phyloP scores from a whole-genome alignment of 1,284 basidiomycete genomes.

The Heterobasidion occidentale region DNA sequence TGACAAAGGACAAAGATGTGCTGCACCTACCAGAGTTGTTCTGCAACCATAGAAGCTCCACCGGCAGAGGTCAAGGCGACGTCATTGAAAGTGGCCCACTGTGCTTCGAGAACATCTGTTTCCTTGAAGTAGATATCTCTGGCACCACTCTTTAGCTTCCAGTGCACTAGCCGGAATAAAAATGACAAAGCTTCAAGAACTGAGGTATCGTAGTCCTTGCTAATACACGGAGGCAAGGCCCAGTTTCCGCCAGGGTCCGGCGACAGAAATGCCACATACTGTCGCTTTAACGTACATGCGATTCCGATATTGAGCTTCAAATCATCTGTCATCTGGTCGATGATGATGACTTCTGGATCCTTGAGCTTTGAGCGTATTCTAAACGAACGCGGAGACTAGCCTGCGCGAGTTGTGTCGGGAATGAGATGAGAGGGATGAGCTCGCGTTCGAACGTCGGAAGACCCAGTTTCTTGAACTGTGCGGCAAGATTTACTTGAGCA shows the following conservation, averaged over 20 bases:
- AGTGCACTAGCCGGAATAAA: constrained; percentile 93
- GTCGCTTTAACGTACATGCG: constrained; percentile 90
- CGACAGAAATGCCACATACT: constrained; percentile 84
- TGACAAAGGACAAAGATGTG: constrained; percentile 3
- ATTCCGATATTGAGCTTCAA: constrained; percentile 88
- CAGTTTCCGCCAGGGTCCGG: constrained; percentile 86
- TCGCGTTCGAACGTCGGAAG: constrained; percentile 92
- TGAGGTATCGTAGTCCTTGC: constrained; percentile 83
- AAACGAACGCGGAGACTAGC: constrained; percentile 86
- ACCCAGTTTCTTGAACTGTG: constrained; percentile 74
- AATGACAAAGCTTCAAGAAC: constrained; percentile 83
- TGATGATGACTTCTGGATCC: constrained; percentile 85
- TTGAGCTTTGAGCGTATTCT: constrained; percentile 87
- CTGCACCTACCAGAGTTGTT: constrained; percentile 69
- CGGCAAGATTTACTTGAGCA: constrained; percentile 77
- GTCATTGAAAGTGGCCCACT: constrained; percentile 94
- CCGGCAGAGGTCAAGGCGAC: constrained; percentile 87
- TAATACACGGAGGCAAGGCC: constrained; percentile 84
- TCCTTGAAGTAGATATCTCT: constrained; percentile 96
- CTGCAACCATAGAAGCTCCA: constrained; percentile 88
- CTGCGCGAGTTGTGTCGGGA: constrained; percentile 92
- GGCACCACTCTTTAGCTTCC: constrained; percentile 91
- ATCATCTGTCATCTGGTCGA: constrained; percentile 95
- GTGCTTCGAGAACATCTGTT: constrained; percentile 93
- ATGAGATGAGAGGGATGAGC: constrained; percentile 89